phyloP scores from a whole-genome alignment of 129 eudicot species.

The Pulicaria dysenterica region DNA sequence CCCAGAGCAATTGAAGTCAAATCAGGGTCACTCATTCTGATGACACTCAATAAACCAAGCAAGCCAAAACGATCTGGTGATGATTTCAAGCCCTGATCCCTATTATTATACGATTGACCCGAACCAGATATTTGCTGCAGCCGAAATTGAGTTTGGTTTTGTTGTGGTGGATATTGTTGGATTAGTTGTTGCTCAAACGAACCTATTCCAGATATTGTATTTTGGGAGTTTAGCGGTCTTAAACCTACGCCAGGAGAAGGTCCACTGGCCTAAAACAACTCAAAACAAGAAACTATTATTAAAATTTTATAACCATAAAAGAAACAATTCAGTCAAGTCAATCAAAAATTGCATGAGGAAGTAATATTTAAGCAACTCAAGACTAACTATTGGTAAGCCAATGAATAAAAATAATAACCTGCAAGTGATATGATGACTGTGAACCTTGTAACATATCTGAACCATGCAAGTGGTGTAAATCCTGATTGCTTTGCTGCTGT shows the following conservation, averaged over 20 bases:
- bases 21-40: conserved; percentile 82
- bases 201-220: conserved; percentile 62
- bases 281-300: background rate
- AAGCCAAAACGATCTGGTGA: conserved; percentile 72
- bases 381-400: background rate
- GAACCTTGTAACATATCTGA: conserved; percentile 75
- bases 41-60: conserved; percentile 79
- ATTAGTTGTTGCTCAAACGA: conserved; percentile 86
- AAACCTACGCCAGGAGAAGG: conserved; percentile 70
- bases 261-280: conserved; percentile 60
- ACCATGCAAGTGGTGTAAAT: conserved; percentile 66
- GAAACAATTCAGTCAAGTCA: background rate
- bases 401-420: conserved; percentile 40
- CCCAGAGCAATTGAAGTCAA: conserved; percentile 86
- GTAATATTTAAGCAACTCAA: background rate
- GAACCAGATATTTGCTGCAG: conserved; percentile 59
- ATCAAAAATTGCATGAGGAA: background rate
- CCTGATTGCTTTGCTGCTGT: conserved; percentile 81
- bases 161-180: conserved; percentile 80
- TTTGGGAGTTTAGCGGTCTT: conserved; percentile 67
- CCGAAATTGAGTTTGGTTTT: conserved; percentile 72
- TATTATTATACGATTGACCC: conserved; percentile 42
- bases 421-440: conserved; percentile 60
- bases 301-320: background rate
- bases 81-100: conserved; percentile 76